Evolutionary conservation across 2,329 filamentous ascomycete species (phyloP).

Genomic region (Colletotrichum brevisporum): DNA sequence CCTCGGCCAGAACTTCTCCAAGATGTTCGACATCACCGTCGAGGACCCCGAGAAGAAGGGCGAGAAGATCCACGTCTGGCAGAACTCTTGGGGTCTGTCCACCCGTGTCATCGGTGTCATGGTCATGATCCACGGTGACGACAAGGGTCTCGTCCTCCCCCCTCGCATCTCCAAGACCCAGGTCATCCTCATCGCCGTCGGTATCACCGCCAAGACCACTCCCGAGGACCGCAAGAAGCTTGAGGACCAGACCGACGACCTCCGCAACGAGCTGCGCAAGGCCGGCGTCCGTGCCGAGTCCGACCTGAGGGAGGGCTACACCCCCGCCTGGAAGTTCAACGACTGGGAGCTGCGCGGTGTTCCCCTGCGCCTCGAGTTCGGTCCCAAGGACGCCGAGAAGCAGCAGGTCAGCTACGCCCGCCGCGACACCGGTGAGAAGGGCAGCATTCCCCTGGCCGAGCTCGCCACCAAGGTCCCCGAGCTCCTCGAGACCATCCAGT

Average conservation of each 20-base stretch:
- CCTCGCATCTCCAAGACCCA: slow-evolving; percentile 91
- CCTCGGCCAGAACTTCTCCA: slow-evolving; percentile 97
- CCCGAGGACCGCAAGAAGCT: slow-evolving; percentile 84
- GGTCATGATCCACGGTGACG: slow-evolving; percentile 98
- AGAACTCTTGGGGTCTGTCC: slow-evolving; percentile 99
- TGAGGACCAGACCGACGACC: slow-evolving; percentile 79
- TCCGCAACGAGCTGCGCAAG: slow-evolving; percentile 78
- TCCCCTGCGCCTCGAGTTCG: slow-evolving; percentile 93
- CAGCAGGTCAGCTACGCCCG: slow-evolving; percentile 87
- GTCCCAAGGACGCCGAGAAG: slow-evolving; percentile 92
- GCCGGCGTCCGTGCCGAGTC: slow-evolving; percentile 83
- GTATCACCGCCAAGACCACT: slow-evolving; percentile 88
- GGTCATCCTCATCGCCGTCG: slow-evolving; percentile 90
- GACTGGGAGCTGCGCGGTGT: slow-evolving; percentile 98
- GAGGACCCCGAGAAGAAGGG: slow-evolving; percentile 90
- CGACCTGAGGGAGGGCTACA: slow-evolving; percentile 91
- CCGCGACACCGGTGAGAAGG: slow-evolving; percentile 89
- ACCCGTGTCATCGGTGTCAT: slow-evolving; percentile 98
- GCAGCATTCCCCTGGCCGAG: slow-evolving; percentile 81
- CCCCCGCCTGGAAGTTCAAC: slow-evolving; percentile 98
- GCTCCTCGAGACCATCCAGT: slow-evolving; percentile 91
- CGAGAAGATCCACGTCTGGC: slow-evolving; percentile 89
- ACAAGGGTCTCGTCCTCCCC: slow-evolving; percentile 94
- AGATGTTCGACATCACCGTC: slow-evolving; percentile 99
- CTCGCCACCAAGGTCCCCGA: slow-evolving; percentile 81